Evolutionary conservation across 2,329 filamentous ascomycete species (phyloP), one percentile per base, ranked within the genome.

Genomic region (Aspergillus pseudoglaucus): DNA sequence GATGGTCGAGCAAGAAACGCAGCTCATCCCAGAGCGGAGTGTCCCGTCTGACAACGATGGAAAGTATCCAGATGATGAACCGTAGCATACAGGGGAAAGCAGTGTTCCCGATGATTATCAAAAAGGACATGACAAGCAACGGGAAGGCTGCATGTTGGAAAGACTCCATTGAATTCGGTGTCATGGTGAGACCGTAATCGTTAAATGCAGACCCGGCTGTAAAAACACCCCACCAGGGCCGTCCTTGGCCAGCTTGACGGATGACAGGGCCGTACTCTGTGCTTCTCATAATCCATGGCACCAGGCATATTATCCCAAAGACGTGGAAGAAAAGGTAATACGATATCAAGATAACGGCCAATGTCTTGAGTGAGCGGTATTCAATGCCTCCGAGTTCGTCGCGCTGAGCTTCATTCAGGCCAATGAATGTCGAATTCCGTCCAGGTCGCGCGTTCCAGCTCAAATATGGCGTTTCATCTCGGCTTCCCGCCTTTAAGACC

Each of bases 361-460:
- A 72, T 2, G 89, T 88, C 66, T 95, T 94, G 50, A 98, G 67
- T 0, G 91, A 88, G 4, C 93, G 85, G 62, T 98, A 98, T 66
- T 98, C 93, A 53, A 98, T 95, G 17, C 93, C 93, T 9, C 93
- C 93, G 2, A 98, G 74, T 67, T 98, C 93, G 63, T 98, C 90
- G 55, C 93, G 82, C 68, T 98, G 90, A 53, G 93, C 89, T 56
- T 95, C 86, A 0, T 85, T 88, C 54, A 98, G 69, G 56, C 90
- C 88, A 9, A 93, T 79, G 61, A 97, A 98, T 33, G 88, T 85
- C 9, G 91, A 97, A 66, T 98, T 98, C 53, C 93, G 83, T 20
- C 87, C 91, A 46, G 96, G 80, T 0, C 93, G 98, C 2, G 93
- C 89, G 50, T 90, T 85, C 80, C 89, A 97, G 66, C 89, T 96